Evolutionary conservation across 352 stramenopile genomes (phyloP), one percentile per base, ranked within the genome.

Genomic region (Phytophthora pini): DNA sequence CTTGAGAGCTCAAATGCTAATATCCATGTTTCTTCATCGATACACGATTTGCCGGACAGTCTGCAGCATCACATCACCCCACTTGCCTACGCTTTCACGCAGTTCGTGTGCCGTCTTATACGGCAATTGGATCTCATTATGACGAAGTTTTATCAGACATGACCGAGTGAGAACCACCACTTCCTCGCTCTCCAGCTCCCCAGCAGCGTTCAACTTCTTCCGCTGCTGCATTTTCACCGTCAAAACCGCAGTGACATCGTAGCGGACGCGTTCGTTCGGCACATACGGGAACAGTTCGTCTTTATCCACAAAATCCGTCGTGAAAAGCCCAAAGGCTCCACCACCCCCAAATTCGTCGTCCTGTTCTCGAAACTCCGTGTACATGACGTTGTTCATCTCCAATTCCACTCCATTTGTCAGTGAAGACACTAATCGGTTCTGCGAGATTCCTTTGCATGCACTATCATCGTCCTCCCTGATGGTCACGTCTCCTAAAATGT

Each of bases 391-490:
- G 49, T 88, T 88, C 50, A 76, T 77, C 44, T 77, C 76, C 24
- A 77, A 55, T 15, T 81, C 48, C 17, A 82, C 56, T 6, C 64
- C 65, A n/a, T 68, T 60, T 1, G 39, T 61, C 2, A 81, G 63
- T 5, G 59, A 62, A 43, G 77, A 82, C 6, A 85, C 72, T 13
- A 88, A 57, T 10, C 79, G 77, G 31, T 79, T 68, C 55, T 90
- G 74, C 17, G 69, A 66, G 29, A 87, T 76, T 3, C 66, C 72
- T n/a, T 54, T 48, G n/a, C 79, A 70, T 10, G 60, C 64, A 52
- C 64, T 84, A 40, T 85, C 75, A 32, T 85, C 77, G 40, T 85
- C 77, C 53, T 89, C 80, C 17, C 78, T 67, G 44, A 88, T 79
- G 6, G 76, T 88, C 41, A 89, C 73, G 50, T 82, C 60, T 11